Evolutionary conservation across 805 yeast genomes (phyloP).

Genomic region (Barnettozyma pratensis): DNA sequence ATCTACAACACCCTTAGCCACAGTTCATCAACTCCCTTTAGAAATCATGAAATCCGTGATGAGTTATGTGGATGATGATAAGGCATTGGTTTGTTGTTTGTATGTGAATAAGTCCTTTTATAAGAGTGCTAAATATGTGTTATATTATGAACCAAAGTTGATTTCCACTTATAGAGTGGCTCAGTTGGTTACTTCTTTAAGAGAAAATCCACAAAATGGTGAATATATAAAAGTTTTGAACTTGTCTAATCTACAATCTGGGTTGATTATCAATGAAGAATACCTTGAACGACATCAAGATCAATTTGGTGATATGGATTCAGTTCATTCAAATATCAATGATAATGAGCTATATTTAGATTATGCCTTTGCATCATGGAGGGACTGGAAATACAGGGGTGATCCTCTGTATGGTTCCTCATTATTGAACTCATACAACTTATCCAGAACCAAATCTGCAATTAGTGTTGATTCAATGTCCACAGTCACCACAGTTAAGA

Average conservation of each 20-base stretch:
- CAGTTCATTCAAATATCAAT: constrained; percentile 7
- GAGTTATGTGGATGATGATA: constrained; percentile 30
- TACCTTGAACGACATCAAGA: constrained; percentile 6
- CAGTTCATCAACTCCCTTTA: constrained; percentile 27
- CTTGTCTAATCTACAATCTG: constrained; percentile 44
- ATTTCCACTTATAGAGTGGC: constrained; percentile 75
- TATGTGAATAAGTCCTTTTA: constrained; percentile 49
- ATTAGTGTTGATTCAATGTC: constrained; percentile 19
- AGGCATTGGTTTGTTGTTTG: constrained; percentile 39
- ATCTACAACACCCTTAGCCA: constrained; percentile 15
- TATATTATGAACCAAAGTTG: constrained; percentile 52
- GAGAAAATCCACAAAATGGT: constrained; percentile 52
- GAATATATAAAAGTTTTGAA: constrained; percentile 51
- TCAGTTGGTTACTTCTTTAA: constrained; percentile 68
- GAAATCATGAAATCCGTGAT: constrained; percentile 28
- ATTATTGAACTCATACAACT: constrained; percentile 27
- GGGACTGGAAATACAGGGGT: constrained; percentile 81
- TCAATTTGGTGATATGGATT: constrained; percentile 9
- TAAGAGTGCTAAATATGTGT: constrained; percentile 43
- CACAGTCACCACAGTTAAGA: constrained; percentile 12
- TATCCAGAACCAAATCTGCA: constrained; percentile 22
- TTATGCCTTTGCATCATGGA: constrained; percentile 72
- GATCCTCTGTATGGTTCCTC: constrained; percentile 58
- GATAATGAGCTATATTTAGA: constrained; percentile 15
- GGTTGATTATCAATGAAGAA: constrained; percentile 26